These are phyloP conservation scores for Cardamine occulta DNA, from an alignment of 345 rosid species.

Conservation along the genomic window DNA sequence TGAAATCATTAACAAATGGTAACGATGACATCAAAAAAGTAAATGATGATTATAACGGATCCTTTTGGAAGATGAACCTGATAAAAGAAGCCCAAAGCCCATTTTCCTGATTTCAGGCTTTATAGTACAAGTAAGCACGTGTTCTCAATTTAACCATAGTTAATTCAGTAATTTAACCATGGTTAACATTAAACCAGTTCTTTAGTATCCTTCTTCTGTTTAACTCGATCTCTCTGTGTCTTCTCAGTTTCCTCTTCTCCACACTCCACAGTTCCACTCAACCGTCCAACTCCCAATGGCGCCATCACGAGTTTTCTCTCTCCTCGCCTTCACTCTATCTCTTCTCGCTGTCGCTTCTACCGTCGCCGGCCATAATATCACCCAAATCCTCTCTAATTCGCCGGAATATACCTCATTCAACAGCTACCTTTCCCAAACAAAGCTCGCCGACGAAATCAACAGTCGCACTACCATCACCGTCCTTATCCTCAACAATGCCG, in stretches of 20 bases:
- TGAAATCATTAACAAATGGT: neutral
- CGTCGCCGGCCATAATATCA: slow-evolving; percentile 48
- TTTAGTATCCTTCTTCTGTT: slow-evolving; percentile 1
- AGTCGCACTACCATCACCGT: slow-evolving; percentile 79
- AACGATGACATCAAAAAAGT: neutral
- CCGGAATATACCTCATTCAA: slow-evolving; percentile 76
- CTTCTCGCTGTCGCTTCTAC: neutral
- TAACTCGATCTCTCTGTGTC: neutral
- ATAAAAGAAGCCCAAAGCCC: slow-evolving; percentile 9
- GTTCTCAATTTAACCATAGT: slow-evolving; percentile 30
- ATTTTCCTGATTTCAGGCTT: slow-evolving; percentile 20
- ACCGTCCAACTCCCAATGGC: slow-evolving; percentile 31
- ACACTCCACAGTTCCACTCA: slow-evolving; percentile 20
- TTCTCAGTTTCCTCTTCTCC: slow-evolving; percentile 24
- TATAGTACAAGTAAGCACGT: slow-evolving; percentile 19
- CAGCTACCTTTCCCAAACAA: slow-evolving; percentile 69
- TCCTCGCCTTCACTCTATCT: neutral
- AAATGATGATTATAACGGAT: neutral
- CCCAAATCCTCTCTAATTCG: slow-evolving; percentile 61
- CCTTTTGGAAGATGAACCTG: slow-evolving; percentile 11
- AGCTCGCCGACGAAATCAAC: slow-evolving; percentile 88
- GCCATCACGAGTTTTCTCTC: slow-evolving; percentile 5
- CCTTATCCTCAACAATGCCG: slow-evolving; percentile 73
- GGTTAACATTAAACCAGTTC: slow-evolving; percentile 10
- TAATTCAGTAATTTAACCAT: slow-evolving; percentile 2